Percentiles rank a stretch among this genome's conserved stretches.
Conservation (phyloP, 441 rosid genomes). For the Corymbia calophylla region DNA sequence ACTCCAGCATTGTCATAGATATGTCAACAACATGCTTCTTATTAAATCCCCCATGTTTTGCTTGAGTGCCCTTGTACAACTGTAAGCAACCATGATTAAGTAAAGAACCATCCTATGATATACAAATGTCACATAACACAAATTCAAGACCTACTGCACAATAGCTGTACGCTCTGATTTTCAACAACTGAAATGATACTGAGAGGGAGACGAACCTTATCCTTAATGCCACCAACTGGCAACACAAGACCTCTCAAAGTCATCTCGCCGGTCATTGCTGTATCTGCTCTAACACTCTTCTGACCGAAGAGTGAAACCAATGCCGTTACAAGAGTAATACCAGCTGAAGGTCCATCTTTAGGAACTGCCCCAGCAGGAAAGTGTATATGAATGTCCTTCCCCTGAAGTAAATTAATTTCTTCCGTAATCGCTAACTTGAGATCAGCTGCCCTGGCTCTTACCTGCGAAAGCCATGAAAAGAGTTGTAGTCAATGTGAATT, state of each 20-base stretch:
- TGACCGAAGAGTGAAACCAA: constrained; percentile 84
- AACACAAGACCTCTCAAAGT: constrained; percentile 97
- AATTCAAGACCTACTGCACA: not conserved
- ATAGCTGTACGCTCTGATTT: not conserved
- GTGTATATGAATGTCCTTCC: constrained; percentile 92
- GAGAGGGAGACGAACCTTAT: constrained; percentile 47
- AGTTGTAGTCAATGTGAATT: not conserved
- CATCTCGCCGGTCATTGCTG: constrained; percentile 99
- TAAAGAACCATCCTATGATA: not conserved
- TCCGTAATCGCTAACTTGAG: constrained; percentile 55
- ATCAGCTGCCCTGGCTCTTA: constrained; percentile 84
- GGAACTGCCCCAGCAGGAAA: constrained; percentile 99
- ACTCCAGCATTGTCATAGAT: not conserved
- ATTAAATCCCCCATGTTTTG: not conserved
- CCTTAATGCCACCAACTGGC: constrained; percentile 98
- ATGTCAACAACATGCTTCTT: not conserved
- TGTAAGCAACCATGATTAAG: not conserved
- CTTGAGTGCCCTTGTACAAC: not conserved
- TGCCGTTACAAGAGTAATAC: constrained; percentile 94
- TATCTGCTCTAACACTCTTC: constrained; percentile 89
- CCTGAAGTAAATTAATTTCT: constrained; percentile 69
- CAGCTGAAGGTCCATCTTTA: constrained; percentile 99
- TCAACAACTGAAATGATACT: not conserved
- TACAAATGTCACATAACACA: not conserved
- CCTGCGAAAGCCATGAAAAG: constrained; percentile 30